These are phyloP conservation scores for Colletotrichum costaricense DNA, from an alignment of 2,329 filamentous ascomycete genomes.

Conservation along the genomic window DNA sequence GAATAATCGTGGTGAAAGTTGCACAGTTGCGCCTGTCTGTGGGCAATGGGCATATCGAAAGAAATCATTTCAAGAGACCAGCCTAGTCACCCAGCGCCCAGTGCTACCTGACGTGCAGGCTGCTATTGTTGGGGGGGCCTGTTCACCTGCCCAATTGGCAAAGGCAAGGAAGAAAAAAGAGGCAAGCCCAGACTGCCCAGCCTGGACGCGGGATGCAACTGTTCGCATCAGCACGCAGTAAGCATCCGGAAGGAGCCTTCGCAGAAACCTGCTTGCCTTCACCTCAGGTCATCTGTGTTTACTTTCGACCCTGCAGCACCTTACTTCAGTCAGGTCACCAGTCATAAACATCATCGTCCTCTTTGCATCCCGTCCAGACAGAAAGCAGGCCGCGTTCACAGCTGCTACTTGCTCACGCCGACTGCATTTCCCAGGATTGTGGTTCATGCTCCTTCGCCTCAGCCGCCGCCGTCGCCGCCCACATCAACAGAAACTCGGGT, in stretches of 20 bases:
- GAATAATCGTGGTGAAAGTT: not conserved
- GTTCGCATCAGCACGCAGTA: not conserved
- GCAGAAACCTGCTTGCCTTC: conserved; percentile 14
- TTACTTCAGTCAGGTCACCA: not conserved
- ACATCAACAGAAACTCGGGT: conserved; percentile 15
- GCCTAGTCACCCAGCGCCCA: not conserved
- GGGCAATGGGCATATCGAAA: not conserved
- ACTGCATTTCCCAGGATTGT: not conserved
- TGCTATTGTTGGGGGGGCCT: not conserved
- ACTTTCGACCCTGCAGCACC: not conserved
- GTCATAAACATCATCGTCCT: not conserved
- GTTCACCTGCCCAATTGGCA: conserved; percentile 3
- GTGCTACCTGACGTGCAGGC: conserved; percentile 5
- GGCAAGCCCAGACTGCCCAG: not conserved
- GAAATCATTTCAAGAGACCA: not conserved
- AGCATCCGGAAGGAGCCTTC: not conserved
- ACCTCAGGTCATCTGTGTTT: conserved; percentile 10
- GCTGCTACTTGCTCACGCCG: not conserved
- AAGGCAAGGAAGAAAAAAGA: not conserved
- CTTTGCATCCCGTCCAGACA: conserved; percentile 2
- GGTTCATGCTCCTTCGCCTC: not conserved
- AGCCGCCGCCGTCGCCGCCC: not conserved
- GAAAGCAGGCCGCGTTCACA: conserved; percentile 6
- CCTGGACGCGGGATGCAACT: conserved; percentile 1
- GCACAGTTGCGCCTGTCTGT: not conserved